Percentiles rank a stretch among this genome's conserved stretches.
These are phyloP conservation scores for Colletotrichum australisinense DNA, from an alignment of 2,329 filamentous ascomycete species.

Conservation along the genomic window DNA sequence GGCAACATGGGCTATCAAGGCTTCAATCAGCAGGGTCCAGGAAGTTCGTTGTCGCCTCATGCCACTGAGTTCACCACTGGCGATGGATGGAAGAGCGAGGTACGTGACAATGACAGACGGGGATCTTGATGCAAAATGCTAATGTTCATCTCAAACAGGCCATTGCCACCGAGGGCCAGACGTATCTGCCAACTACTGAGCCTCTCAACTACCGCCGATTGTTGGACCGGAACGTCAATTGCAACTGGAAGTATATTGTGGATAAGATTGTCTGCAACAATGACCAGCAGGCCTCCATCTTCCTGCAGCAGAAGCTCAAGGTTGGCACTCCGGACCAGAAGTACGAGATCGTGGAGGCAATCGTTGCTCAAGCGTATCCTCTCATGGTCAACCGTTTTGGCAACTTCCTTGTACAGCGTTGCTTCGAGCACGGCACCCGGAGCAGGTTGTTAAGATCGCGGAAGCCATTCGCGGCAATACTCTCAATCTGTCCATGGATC, in stretches of 20 bases:
- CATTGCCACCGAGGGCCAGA: slow-evolving; percentile 69
- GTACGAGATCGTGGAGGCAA: slow-evolving; percentile 95
- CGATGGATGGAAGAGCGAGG: slow-evolving; percentile 67
- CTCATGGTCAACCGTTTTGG: slow-evolving; percentile 99
- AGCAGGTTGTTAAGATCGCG: slow-evolving; percentile 95
- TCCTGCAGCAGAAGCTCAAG: slow-evolving; percentile 98
- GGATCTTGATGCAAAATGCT: slow-evolving; percentile 10
- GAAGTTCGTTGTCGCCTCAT: slow-evolving; percentile 77
- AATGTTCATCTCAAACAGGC: slow-evolving; percentile 50
- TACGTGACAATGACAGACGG: slow-evolving; percentile 43
- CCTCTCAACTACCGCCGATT: slow-evolving; percentile 96
- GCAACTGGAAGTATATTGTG: slow-evolving; percentile 99
- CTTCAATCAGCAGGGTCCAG: slow-evolving; percentile 68
- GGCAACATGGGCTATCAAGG: slow-evolving; percentile 53
- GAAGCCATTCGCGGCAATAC: slow-evolving; percentile 95
- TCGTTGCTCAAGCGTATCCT: slow-evolving; percentile 93
- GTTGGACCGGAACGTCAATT: slow-evolving; percentile 94
- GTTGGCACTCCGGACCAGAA: slow-evolving; percentile 95
- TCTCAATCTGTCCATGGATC: slow-evolving; percentile 95
- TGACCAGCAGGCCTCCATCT: slow-evolving; percentile 98
- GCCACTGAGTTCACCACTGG: slow-evolving; percentile 78
- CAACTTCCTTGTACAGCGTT: slow-evolving; percentile 97
- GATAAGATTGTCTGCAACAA: slow-evolving; percentile 99
- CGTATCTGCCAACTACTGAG: slow-evolving; percentile 87
- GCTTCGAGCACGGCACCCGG: slow-evolving; percentile 98